Evolutionary conservation across 345 rosid species (phyloP).

Genomic region (Aethionema arabicum): DNA sequence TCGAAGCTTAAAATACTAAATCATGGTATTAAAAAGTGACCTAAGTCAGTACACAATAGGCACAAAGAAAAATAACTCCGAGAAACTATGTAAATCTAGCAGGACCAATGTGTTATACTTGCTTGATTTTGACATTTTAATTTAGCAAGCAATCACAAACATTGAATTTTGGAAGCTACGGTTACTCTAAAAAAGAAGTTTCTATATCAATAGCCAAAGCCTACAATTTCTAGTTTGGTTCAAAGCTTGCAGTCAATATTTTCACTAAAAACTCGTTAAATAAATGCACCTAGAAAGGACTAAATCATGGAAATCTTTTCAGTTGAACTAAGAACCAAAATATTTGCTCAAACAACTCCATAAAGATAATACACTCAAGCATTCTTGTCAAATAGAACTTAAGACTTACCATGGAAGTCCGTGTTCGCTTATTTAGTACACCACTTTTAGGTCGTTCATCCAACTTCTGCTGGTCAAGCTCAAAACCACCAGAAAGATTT

Average conservation of each 20-base stretch:
- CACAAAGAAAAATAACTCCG: not conserved
- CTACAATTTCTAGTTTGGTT: not conserved
- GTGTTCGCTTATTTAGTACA: conserved; percentile 83
- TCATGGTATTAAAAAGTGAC: not conserved
- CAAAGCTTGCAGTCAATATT: not conserved
- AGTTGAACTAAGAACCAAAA: conserved; percentile 16
- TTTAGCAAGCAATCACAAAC: not conserved
- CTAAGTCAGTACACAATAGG: not conserved
- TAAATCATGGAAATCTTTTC: conserved; percentile 16
- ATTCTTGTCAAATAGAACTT: conserved; percentile 48
- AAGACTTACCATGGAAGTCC: conserved; percentile 81
- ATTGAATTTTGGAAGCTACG: conserved; percentile 11
- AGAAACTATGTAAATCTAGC: conserved; percentile 20
- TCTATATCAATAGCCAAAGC: not conserved
- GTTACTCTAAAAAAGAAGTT: conserved; percentile 10
- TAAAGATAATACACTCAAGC: conserved; percentile 10
- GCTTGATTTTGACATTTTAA: conserved; percentile 5
- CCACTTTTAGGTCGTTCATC: conserved; percentile 70
- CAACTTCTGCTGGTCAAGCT: conserved; percentile 68
- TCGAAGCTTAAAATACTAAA: not conserved
- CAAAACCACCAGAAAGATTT: conserved; percentile 52
- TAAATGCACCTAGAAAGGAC: conserved; percentile 13
- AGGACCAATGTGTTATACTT: not conserved
- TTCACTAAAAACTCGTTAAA: conserved; percentile 7
- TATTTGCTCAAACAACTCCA: conserved; percentile 16